Evolutionary conservation across 768 basidiomycete genomes (phyloP), one percentile per base, ranked within the genome.

Genomic region (Termitomyces sp.): DNA sequence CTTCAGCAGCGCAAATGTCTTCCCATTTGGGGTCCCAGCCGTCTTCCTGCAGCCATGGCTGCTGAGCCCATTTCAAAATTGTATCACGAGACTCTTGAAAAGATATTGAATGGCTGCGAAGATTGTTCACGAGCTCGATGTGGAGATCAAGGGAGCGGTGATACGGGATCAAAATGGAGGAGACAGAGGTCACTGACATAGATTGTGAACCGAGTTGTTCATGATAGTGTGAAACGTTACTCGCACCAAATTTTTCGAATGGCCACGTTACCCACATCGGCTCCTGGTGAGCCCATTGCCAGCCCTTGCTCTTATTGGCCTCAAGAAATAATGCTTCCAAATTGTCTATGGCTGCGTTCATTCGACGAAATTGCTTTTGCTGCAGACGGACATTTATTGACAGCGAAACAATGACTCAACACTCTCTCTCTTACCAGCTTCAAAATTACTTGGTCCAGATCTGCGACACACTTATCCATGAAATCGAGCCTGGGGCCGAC

Each of bases 201-300:
- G 20, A 20, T n/a, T 39, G 24, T 59, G 18, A 59, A n/a, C 15
- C 8, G 16, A n/a, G 32, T 38, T 6, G n/a, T 35, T 38, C 13
- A 33, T 18, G 16, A 42, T 24, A 6, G 32, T n/a, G 8, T 39
- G 36, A 38, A 35, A 45, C 44, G 38, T 20, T 6, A 55, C 69
- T 78, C 61, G 45, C 61, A 90, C 92, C 89, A 59, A 94, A 92
- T 72, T 84, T 89, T 66, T 90, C 88, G 32, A 93, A 74, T 0
- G 92, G 78, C 92, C 92, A 94, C 12, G 91, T 92, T 28, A 83
- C 75, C 92, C 92, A 94, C 48, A 94, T 75, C 0, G 90, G 86
- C 62, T 92, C 89, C 64, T 84, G 77, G 13, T 81, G 79, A 2
- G 84, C 87, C 87, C 89, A 92, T 62, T 79, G 75, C 76, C 84